phyloP scores from a whole-genome alignment of 768 basidiomycete species.

The Astraeus odoratus region DNA sequence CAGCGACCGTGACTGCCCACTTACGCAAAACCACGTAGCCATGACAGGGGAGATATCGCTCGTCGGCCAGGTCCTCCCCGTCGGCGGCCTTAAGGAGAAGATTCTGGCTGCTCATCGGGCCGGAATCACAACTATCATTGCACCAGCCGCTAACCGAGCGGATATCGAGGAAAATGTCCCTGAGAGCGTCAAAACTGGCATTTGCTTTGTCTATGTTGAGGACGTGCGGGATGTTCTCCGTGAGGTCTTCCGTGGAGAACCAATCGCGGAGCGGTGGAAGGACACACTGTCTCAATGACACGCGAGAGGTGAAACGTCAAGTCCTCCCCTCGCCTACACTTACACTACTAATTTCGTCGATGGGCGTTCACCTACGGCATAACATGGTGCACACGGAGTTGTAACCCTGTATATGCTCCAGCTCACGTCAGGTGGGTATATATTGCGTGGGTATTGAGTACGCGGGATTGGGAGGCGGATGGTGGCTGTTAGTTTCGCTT shows the following conservation, averaged over 20 bases:
- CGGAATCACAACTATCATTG: slow-evolving; percentile 87
- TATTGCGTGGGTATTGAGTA: too few species aligned
- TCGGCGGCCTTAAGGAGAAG: slow-evolving; percentile 95
- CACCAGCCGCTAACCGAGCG: slow-evolving; percentile 80
- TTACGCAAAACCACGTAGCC: too few species aligned
- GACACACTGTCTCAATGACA: slow-evolving; percentile 54
- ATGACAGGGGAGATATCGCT: slow-evolving; percentile 99
- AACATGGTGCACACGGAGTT: too few species aligned
- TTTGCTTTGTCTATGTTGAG: slow-evolving; percentile 93
- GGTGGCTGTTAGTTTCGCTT: too few species aligned
- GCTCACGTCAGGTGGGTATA: too few species aligned
- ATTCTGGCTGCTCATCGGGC: slow-evolving; percentile 95
- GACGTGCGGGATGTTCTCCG: slow-evolving; percentile 84
- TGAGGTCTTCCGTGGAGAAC: slow-evolving; percentile 72
- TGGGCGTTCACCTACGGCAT: too few species aligned
- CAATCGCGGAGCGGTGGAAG: slow-evolving; percentile 58
- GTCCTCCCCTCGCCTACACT: too few species aligned
- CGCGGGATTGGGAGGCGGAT: too few species aligned
- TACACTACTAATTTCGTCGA: too few species aligned
- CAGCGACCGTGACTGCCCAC: slow-evolving; percentile 1
- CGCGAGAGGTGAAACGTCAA: too few species aligned
- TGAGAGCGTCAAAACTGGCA: slow-evolving; percentile 90
- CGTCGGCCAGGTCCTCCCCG: slow-evolving; percentile 91
- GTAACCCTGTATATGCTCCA: too few species aligned
- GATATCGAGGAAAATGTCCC: slow-evolving; percentile 99